Conservation (phyloP, 2,329 filamentous ascomycete species). For the Microcyclospora tardicrescens region DNA sequence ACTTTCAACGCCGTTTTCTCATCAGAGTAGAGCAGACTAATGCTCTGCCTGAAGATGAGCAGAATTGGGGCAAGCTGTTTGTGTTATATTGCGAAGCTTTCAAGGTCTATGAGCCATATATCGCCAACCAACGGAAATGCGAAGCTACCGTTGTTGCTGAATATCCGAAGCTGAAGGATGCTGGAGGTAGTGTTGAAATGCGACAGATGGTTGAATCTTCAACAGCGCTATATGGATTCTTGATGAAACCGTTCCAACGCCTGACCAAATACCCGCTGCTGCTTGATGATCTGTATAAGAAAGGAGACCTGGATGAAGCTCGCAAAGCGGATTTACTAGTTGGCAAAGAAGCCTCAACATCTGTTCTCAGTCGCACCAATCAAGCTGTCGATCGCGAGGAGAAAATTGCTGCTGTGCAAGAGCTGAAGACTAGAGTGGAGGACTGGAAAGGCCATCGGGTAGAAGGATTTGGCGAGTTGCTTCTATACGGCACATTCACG, state of each 20-base stretch:
- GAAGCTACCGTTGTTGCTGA: constrained; percentile 71
- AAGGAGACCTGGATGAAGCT: constrained; percentile 58
- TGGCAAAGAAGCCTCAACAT: constrained; percentile 71
- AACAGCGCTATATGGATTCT: constrained; percentile 78
- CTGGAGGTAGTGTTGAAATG: constrained; percentile 46
- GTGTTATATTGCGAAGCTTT: constrained; percentile 74
- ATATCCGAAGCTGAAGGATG: constrained; percentile 72
- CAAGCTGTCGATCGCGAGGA: constrained; percentile 83
- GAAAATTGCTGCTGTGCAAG: constrained; percentile 67
- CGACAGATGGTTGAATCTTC: constrained; percentile 71
- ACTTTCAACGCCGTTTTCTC: constrained; percentile 88
- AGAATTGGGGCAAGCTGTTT: constrained; percentile 95
- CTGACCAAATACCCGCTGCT: constrained; percentile 89
- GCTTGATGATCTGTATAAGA: constrained; percentile 76
- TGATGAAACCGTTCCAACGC: constrained; percentile 93
- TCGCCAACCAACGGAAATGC: constrained; percentile 88
- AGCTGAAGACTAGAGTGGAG: constrained; percentile 71
- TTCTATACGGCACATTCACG: constrained; percentile 81
- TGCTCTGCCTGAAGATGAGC: constrained; percentile 58
- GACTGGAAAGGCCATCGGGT: constrained; percentile 94
- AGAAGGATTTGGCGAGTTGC: constrained; percentile 77
- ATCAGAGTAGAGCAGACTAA: constrained; percentile 95
- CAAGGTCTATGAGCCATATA: constrained; percentile 90
- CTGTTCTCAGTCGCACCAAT: constrained; percentile 74
- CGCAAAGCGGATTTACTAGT: constrained; percentile 57